Conservation (phyloP, 495 filamentous ascomycete genomes). For the Daldinia decipiens region DNA sequence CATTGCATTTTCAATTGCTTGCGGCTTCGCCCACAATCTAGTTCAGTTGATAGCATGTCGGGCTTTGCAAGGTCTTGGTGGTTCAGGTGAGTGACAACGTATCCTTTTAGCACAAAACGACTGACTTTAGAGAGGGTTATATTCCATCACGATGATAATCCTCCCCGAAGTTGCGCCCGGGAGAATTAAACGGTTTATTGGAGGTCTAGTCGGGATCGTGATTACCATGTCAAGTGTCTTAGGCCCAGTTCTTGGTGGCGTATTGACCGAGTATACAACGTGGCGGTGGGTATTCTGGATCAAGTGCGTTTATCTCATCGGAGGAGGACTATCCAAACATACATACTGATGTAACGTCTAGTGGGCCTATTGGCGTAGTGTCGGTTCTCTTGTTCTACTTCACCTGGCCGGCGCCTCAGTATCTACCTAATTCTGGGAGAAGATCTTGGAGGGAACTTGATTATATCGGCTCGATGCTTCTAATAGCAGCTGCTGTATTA, state of each 20-base stretch:
- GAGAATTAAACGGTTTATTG: slow-evolving; percentile 50
- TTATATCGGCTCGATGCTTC: slow-evolving; percentile 63
- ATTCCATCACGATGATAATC: slow-evolving; percentile 65
- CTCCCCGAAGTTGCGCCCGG: slow-evolving; percentile 61
- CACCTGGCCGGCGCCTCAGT: slow-evolving; percentile 54
- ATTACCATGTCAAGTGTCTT: slow-evolving; percentile 53
- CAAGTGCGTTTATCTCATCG: slow-evolving; percentile 53
- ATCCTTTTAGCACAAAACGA: slow-evolving; percentile 1
- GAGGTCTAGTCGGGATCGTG: slow-evolving; percentile 48
- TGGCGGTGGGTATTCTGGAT: slow-evolving; percentile 64
- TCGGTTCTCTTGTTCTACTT: slow-evolving; percentile 60
- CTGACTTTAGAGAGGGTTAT: slow-evolving; percentile 46
- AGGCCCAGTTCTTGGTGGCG: slow-evolving; percentile 59
- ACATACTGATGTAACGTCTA: slow-evolving; percentile 22
- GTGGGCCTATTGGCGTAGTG: slow-evolving; percentile 60
- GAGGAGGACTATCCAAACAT: neutral
- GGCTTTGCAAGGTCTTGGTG: slow-evolving; percentile 58
- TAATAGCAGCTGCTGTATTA: slow-evolving; percentile 65
- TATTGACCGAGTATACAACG: slow-evolving; percentile 48
- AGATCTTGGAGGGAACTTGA: slow-evolving; percentile 62
- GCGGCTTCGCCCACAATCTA: slow-evolving; percentile 58
- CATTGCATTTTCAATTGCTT: slow-evolving; percentile 64
- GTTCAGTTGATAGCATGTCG: slow-evolving; percentile 59
- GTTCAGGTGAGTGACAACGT: slow-evolving; percentile 49
- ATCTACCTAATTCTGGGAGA: slow-evolving; percentile 46